phyloP scores from a whole-genome alignment of 163 green algal genomes.

The Volvox carteri region DNA sequence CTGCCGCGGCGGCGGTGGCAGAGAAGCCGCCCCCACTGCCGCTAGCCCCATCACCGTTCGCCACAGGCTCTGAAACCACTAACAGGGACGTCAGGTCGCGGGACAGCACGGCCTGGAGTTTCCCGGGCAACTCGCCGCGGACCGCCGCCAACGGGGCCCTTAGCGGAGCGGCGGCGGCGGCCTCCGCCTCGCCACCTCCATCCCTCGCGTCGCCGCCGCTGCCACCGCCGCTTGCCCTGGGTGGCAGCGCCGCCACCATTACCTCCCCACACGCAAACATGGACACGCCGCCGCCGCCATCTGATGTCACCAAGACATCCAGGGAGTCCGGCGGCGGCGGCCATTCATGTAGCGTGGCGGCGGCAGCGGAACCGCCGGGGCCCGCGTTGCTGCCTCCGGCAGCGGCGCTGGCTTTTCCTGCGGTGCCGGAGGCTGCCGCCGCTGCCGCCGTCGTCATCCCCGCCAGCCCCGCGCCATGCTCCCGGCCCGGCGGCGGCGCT shows the following conservation, averaged over 20 bases:
- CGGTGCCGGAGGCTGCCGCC: neutral
- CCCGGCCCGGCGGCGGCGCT: conserved; percentile 10
- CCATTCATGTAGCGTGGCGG: conserved; percentile 20
- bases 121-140: neutral
- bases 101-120: conserved; percentile 43
- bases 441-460: neutral
- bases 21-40: neutral
- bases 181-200: neutral
- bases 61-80: conserved; percentile 5
- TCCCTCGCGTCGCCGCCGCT: neutral
- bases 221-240: neutral
- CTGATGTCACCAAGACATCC: conserved; percentile 44
- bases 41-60: neutral
- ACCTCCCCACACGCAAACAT: conserved; percentile 43
- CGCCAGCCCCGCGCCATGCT: neutral
- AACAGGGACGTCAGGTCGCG: conserved; percentile 47
- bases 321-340: conserved; percentile 50
- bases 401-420: neutral
- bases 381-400: neutral
- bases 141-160: neutral
- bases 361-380: neutral
- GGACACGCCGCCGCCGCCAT: conserved; percentile 4
- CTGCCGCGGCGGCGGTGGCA: neutral
- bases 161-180: neutral
- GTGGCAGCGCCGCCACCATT: conserved; percentile 42